Evolutionary conservation across 169 alveolate genomes (phyloP), one percentile per base, ranked within the genome.

Genomic region (Cryptosporidium tyzzeri): DNA sequence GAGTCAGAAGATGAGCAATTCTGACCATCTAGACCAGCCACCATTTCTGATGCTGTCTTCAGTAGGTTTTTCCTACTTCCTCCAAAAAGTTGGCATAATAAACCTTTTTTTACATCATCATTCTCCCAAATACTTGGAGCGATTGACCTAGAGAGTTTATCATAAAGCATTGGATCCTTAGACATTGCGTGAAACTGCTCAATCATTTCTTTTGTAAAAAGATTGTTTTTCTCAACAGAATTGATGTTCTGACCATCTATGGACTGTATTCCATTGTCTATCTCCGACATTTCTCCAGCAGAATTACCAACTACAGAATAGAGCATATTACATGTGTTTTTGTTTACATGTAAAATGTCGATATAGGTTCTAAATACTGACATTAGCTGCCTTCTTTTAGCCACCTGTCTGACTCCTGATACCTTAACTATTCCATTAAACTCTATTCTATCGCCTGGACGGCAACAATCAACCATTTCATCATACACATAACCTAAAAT

Each of bases 121-220:
- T 96, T 94, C 71, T 98, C 99, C 97, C 98, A 97, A 58, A 98
- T 97, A 31, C 98, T 94, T 16, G 99, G 99, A 7, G 99, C 99
- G 62, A 98, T 93, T 14, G 99, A 96, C 84, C 96, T 97, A 53
- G 96, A 96, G 31, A 98, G 94, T 74, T 92, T 93, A 61, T 97
- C 98, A 93, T 97, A 97, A n/a, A 96, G 93, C 84, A 96, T 94
- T 0, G 98, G 98, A 75, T 96, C 95, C 69, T 93, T 70, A 31
- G 96, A 87, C 69, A 96, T 92, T 75, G 85, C 86, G 73, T 87
- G 89, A 69, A 95, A 92, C 89, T 89, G 96, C 93, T 85, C 93
- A 84, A 92, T 94, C 91, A 91, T 94, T 69, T 94, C 95, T 71
- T 94, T 97, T 91, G 94, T 93, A 70, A 93, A 91, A 33, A 91